phyloP scores from a whole-genome alignment of 805 yeast species.

The Tetrapisispora arboricola region DNA sequence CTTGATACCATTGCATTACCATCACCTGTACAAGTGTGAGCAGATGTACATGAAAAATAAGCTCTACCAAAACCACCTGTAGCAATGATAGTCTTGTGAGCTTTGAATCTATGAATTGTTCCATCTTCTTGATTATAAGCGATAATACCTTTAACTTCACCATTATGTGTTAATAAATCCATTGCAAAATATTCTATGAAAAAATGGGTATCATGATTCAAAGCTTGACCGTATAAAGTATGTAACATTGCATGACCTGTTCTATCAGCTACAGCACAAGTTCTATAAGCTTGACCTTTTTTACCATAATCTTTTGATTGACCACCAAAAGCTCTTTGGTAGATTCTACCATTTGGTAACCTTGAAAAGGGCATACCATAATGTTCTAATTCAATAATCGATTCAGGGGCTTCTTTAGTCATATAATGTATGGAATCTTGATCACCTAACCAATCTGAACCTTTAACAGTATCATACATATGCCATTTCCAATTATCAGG shows the following conservation, averaged over 20 bases:
- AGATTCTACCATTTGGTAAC: conserved; percentile 91
- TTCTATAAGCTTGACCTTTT: conserved; percentile 98
- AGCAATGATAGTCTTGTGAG: conserved; percentile 92
- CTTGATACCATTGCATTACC: conserved; percentile 97
- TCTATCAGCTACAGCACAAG: conserved; percentile 99
- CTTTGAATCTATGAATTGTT: conserved; percentile 93
- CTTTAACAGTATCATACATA: conserved; percentile 98
- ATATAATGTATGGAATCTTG: conserved; percentile 98
- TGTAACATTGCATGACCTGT: conserved; percentile 97
- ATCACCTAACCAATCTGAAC: conserved; percentile 99
- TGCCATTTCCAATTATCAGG: conserved; percentile 99
- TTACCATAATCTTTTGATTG: conserved; percentile 92
- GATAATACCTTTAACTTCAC: conserved; percentile 91
- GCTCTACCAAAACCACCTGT: conserved; percentile 99
- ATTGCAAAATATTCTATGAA: conserved; percentile 95
- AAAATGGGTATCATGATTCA: conserved; percentile 94
- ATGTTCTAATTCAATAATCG: conserved; percentile 94
- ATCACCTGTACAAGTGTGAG: conserved; percentile 99
- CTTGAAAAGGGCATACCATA: conserved; percentile 98
- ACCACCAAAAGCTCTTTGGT: conserved; percentile 99
- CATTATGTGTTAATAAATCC: conserved; percentile 90
- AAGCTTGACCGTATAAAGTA: conserved; percentile 90
- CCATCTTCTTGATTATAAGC: conserved; percentile 99
- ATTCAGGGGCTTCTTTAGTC: conserved; percentile 96
- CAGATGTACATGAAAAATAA: conserved; percentile 97